These are phyloP conservation scores for Coelastrella sp. DNA, from an alignment of 139 green algal genomes.

Conservation along the genomic window DNA sequence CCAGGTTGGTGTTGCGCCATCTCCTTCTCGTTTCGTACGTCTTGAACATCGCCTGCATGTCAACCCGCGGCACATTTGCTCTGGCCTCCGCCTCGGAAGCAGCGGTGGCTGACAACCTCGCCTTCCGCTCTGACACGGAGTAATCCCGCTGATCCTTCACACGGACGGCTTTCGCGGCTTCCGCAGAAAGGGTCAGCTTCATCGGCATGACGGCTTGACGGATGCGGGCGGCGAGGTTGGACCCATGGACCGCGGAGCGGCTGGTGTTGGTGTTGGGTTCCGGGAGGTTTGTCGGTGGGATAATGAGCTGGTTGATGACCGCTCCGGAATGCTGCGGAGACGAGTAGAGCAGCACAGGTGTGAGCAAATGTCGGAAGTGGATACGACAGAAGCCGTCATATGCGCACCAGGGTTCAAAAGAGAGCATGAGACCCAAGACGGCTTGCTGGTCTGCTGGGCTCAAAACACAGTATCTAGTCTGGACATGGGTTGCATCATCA, in stretches of 20 bases:
- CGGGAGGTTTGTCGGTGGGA: constrained; percentile 25
- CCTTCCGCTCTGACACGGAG: neutral
- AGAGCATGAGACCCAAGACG: no score
- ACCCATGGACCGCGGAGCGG: no score
- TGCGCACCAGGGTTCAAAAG: neutral
- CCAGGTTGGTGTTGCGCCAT: neutral
- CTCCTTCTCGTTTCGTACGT: neutral
- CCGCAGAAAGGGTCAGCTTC: neutral
- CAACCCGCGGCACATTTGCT: neutral
- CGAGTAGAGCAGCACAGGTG: neutral
- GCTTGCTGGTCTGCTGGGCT: no score
- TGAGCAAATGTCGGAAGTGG: neutral
- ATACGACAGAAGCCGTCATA: neutral
- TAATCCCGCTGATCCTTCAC: neutral
- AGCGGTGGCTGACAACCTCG: neutral
- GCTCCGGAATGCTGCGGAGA: neutral
- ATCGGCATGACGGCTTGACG: neutral
- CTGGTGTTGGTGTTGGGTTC: neutral
- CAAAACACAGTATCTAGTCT: no score
- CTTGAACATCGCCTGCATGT: neutral
- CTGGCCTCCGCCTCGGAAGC: neutral
- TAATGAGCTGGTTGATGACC: constrained; percentile 3
- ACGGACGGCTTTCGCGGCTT: neutral
- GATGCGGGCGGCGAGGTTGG: neutral
- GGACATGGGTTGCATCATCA: no score